These are phyloP conservation scores for Podospora comata DNA, from an alignment of 495 filamentous ascomycete species.

Conservation along the genomic window DNA sequence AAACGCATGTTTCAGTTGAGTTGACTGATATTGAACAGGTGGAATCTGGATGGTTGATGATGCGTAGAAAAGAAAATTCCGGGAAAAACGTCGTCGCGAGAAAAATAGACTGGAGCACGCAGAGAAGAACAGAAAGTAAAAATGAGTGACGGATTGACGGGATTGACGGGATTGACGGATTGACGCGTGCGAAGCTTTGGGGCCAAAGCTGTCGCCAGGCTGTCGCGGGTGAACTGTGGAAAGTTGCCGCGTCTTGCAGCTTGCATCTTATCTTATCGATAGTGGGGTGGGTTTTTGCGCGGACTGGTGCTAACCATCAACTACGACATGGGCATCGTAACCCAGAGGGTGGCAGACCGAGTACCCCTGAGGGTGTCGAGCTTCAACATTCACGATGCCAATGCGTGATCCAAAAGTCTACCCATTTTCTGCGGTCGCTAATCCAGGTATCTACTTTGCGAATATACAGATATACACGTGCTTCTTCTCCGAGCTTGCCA, in stretches of 20 bases:
- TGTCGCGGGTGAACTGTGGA: neutral
- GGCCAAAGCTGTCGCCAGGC: neutral
- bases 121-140: neutral
- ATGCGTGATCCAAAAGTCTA: neutral
- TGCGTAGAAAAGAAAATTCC: neutral
- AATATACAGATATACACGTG: slow-evolving; percentile 11
- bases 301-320: neutral
- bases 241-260: neutral
- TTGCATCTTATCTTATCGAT: neutral
- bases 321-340: neutral
- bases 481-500: neutral
- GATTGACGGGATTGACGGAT: neutral
- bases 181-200: neutral
- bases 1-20: slow-evolving; percentile 49
- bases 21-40: neutral
- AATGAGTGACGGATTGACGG: neutral
- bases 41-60: neutral
- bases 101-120: neutral
- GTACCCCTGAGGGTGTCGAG: neutral
- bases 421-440: neutral
- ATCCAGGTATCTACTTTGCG: slow-evolving; percentile 14
- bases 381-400: neutral
- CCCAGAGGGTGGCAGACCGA: neutral
- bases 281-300: neutral
- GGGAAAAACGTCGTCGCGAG: neutral